These are phyloP conservation scores for Penicillium vulpinum DNA, from an alignment of 2,329 filamentous ascomycete genomes.

Conservation along the genomic window DNA sequence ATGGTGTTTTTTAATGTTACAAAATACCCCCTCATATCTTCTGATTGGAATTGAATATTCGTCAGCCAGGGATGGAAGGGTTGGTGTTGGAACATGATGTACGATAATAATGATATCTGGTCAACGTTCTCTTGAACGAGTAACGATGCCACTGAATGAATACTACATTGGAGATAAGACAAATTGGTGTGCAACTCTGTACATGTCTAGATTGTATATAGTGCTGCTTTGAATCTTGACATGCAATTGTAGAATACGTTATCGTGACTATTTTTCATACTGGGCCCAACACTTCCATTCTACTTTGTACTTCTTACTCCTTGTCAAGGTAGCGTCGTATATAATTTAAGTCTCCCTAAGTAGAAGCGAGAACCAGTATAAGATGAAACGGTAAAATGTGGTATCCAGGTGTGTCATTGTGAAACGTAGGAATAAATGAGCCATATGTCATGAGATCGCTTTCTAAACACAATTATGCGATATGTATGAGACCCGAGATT, in stretches of 20 bases:
- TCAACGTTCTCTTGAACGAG: slow-evolving; percentile 12
- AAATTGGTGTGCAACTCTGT: neutral
- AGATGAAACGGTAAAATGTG: neutral
- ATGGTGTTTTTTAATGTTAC: slow-evolving; percentile 10
- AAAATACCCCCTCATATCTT: slow-evolving; percentile 6
- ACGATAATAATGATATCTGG: slow-evolving; percentile 54
- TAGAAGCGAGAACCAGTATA: neutral
- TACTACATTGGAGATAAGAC: neutral
- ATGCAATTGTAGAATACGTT: too few relatives aligned
- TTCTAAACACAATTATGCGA: neutral
- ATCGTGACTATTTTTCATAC: neutral
- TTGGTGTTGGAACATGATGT: slow-evolving; percentile 74
- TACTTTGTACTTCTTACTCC: neutral
- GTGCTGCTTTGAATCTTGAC: neutral
- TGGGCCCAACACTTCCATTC: too few relatives aligned
- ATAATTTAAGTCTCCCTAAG: neutral
- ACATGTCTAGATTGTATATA: neutral
- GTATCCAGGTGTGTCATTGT: neutral
- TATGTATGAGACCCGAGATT: neutral
- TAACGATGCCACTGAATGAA: slow-evolving; percentile 5
- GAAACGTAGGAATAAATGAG: neutral
- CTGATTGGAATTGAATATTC: slow-evolving; percentile 9
- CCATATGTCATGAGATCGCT: neutral
- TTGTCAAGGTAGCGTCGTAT: neutral
- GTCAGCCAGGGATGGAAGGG: slow-evolving; percentile 21